Evolutionary conservation across 108 stramenopile species (phyloP).

Genomic region (Schizochytrium sp.): DNA sequence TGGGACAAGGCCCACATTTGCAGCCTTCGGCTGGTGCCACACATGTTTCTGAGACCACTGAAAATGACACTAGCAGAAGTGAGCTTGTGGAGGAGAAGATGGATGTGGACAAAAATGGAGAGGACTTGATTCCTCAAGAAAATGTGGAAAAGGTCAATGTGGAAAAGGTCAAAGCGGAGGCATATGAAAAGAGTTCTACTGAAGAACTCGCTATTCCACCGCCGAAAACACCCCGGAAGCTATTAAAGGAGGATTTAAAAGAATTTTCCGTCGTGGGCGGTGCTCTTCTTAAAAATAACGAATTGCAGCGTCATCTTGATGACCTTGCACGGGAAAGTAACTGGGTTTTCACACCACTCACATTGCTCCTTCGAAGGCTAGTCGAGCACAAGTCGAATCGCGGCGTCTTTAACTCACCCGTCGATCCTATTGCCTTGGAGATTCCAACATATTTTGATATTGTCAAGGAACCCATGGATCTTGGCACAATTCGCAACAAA

Average conservation of each 20-base stretch:
- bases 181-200: too few relatives aligned
- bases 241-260: background rate
- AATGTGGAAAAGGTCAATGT: too few relatives aligned
- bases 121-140: too few relatives aligned
- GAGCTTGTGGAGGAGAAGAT: too few relatives aligned
- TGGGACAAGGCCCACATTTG: too few relatives aligned
- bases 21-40: too few relatives aligned
- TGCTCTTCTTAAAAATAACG: background rate
- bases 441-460: conserved; percentile 94
- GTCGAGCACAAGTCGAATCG: conserved; percentile 80
- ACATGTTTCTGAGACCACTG: too few relatives aligned
- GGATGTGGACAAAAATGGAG: too few relatives aligned
- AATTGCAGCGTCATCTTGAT: background rate
- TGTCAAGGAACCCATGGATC: conserved; percentile 86
- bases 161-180: too few relatives aligned
- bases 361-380: conserved; percentile 71
- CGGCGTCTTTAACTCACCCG: conserved; percentile 90
- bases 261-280: background rate
- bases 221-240: background rate
- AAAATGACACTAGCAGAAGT: too few relatives aligned
- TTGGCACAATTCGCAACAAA: conserved; percentile 82
- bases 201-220: too few relatives aligned
- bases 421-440: conserved; percentile 89
- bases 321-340: background rate
- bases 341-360: conserved; percentile 14